phyloP scores from a whole-genome alignment of 2,329 filamentous ascomycete genomes.

The Xylariaceae sp. region DNA sequence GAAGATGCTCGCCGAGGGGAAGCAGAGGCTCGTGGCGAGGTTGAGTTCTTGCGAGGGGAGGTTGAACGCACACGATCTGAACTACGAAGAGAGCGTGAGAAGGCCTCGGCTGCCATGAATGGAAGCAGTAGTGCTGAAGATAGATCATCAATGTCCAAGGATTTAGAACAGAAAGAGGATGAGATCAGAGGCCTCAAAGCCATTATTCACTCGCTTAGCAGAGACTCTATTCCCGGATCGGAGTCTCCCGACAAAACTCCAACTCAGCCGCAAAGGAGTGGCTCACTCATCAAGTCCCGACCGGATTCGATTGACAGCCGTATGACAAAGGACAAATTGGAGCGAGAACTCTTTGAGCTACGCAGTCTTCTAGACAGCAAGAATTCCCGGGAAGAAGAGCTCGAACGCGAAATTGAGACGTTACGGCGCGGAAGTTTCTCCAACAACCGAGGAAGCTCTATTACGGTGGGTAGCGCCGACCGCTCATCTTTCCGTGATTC shows the following conservation, averaged over 20 bases:
- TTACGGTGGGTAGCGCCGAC: slow-evolving; percentile 56
- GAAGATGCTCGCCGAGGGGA: slow-evolving; percentile 94
- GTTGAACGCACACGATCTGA: slow-evolving; percentile 91
- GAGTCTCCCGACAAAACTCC: slow-evolving; percentile 45
- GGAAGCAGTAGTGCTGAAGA: slow-evolving; percentile 49
- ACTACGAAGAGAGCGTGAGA: slow-evolving; percentile 85
- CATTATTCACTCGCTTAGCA: slow-evolving; percentile 93
- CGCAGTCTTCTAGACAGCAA: slow-evolving; percentile 76
- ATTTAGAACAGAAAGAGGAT: slow-evolving; percentile 92
- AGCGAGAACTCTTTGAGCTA: slow-evolving; percentile 80
- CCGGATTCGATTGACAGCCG: slow-evolving; percentile 62
- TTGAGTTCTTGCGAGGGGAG: slow-evolving; percentile 93
- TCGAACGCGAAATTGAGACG: slow-evolving; percentile 79
- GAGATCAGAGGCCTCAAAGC: slow-evolving; percentile 97
- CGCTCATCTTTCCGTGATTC: slow-evolving; percentile 69
- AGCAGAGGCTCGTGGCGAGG: slow-evolving; percentile 92
- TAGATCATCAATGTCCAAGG: slow-evolving; percentile 64
- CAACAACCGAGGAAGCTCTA: slow-evolving; percentile 57
- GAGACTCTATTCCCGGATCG: slow-evolving; percentile 65
- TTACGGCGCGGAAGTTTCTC: slow-evolving; percentile 57
- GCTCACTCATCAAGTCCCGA: slow-evolving; percentile 49
- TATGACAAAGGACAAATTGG: slow-evolving; percentile 70
- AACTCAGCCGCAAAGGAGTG: slow-evolving; percentile 39
- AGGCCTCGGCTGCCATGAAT: slow-evolving; percentile 68
- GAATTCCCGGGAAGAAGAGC: slow-evolving; percentile 76